A percentile compares a stretch with the other conserved stretches of the same genome.
Evolutionary conservation across 306 rosid species (phyloP).

Genomic region (Glycine soja): DNA sequence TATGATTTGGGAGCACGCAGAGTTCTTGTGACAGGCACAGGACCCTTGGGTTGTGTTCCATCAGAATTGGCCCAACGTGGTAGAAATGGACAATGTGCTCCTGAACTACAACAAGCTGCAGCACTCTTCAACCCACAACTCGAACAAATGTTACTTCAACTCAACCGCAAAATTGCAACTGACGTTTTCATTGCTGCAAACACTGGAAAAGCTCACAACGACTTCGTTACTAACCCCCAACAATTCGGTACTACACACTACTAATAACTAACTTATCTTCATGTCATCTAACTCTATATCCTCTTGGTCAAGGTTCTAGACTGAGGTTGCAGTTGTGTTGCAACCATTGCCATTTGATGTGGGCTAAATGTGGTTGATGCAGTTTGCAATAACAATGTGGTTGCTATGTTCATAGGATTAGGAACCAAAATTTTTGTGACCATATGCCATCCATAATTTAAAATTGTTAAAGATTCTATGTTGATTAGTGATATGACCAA

Average conservation of each 20-base stretch:
- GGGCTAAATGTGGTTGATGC: no score
- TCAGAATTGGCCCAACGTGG: conserved; percentile 75
- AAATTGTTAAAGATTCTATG: no score
- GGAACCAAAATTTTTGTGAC: no score
- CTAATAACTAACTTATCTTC: not conserved
- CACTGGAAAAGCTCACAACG: conserved; percentile 47
- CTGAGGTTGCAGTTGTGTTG: no score
- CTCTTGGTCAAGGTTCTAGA: no score
- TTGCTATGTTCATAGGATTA: no score
- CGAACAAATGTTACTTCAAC: conserved; percentile 48
- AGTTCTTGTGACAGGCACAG: conserved; percentile 82
- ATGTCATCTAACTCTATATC: no score
- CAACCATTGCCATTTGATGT: no score
- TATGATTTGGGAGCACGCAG: conserved; percentile 70
- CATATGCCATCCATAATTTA: no score
- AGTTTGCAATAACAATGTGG: no score
- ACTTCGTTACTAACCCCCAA: conserved; percentile 60
- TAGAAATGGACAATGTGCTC: conserved; percentile 61
- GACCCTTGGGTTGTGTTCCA: conserved; percentile 87
- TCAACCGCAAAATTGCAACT: conserved; percentile 60
- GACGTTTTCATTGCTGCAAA: conserved; percentile 68
- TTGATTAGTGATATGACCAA: no score
- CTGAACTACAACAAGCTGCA: conserved; percentile 66
- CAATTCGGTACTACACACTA: conserved; percentile 53
- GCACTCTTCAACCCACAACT: conserved; percentile 72